Evolutionary conservation across 2,329 filamentous ascomycete genomes (phyloP).

Genomic region (Lecanosticta acicola): DNA sequence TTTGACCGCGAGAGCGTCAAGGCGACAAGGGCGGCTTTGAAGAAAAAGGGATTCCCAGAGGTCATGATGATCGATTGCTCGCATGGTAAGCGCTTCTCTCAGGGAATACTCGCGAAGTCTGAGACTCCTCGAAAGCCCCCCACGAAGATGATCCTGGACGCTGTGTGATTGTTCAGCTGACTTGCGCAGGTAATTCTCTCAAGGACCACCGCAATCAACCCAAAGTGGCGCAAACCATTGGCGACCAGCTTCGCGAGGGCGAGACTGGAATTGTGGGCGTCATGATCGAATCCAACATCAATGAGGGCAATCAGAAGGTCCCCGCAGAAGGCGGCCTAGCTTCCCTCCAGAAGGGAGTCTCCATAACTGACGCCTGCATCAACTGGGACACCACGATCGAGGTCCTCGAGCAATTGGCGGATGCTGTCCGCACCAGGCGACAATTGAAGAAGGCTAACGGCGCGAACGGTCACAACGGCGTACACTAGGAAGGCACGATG

Average conservation of each 20-base stretch:
- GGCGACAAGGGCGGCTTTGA: slow-evolving; percentile 69
- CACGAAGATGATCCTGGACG: too few relatives aligned
- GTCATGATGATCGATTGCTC: slow-evolving; percentile 99
- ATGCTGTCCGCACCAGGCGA: slow-evolving; percentile 72
- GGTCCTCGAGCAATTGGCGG: slow-evolving; percentile 78
- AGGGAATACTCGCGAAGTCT: too few relatives aligned
- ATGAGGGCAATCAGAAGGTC: slow-evolving; percentile 74
- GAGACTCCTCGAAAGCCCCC: background rate
- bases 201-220: slow-evolving; percentile 98
- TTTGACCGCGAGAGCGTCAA: slow-evolving; percentile 82
- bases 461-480: slow-evolving; percentile 11
- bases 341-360: slow-evolving; percentile 79
- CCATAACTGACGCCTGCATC: slow-evolving; percentile 95
- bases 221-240: slow-evolving; percentile 75
- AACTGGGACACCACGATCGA: slow-evolving; percentile 80
- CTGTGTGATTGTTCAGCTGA: background rate
- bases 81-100: slow-evolving; percentile 70
- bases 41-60: slow-evolving; percentile 75
- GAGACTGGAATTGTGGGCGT: slow-evolving; percentile 88
- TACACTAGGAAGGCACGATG: slow-evolving; percentile 9
- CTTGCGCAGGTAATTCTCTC: slow-evolving; percentile 72
- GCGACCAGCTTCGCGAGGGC: slow-evolving; percentile 78
- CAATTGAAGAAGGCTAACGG: slow-evolving; percentile 35
- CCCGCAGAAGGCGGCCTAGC: slow-evolving; percentile 67
- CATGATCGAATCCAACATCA: slow-evolving; percentile 98